Evolutionary conservation across 306 rosid genomes (phyloP).

Genomic region (Quillaja saponaria): DNA sequence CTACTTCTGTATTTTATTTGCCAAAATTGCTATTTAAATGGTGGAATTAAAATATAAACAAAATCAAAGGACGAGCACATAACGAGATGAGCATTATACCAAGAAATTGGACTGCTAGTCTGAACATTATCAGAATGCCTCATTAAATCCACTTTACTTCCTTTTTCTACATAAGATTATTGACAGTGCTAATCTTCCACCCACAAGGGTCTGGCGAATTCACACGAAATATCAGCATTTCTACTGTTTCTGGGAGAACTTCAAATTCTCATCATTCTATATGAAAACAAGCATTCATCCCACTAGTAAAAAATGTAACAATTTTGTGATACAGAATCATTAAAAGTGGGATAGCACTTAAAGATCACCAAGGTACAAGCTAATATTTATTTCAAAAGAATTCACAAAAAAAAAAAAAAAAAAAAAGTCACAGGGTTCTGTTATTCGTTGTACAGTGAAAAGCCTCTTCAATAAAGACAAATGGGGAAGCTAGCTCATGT

Average conservation of each 20-base stretch:
- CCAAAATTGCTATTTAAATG: too few relatives aligned
- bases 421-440: too few relatives aligned
- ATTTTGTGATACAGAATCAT: too few relatives aligned
- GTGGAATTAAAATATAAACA: too few relatives aligned
- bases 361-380: background rate
- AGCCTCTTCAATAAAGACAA: slow-evolving; percentile 6
- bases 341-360: too few relatives aligned
- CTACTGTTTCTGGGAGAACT: background rate
- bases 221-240: background rate
- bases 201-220: too few relatives aligned
- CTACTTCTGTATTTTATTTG: too few relatives aligned
- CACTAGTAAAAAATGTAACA: too few relatives aligned
- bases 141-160: slow-evolving; percentile 12
- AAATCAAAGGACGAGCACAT: too few relatives aligned
- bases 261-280: too few relatives aligned
- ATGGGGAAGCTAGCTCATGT: slow-evolving; percentile 4
- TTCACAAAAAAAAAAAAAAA: background rate
- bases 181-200: background rate
- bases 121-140: slow-evolving; percentile 12
- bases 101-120: slow-evolving; percentile 19
- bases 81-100: too few relatives aligned
- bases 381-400: background rate
- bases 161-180: background rate
- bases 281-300: background rate
- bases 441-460: background rate